Evolutionary conservation across 1,284 basidiomycete species (phyloP).

Genomic region (Rugosomyces carneus): DNA sequence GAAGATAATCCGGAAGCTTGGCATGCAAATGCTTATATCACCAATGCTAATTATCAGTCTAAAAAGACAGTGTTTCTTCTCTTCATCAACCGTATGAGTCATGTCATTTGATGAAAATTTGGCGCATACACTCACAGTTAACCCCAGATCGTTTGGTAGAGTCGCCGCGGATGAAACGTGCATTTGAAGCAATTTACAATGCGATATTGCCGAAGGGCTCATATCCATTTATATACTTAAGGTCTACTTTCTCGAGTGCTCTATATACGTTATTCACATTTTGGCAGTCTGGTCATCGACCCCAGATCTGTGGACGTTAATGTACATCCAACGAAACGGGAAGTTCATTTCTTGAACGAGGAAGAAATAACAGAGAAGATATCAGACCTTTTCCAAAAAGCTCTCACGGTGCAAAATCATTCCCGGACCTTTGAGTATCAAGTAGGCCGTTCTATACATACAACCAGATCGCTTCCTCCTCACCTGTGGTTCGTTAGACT

Average conservation of each 20-base stretch:
- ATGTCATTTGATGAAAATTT: not conserved
- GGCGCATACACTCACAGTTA: not conserved
- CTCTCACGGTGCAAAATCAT: conserved; percentile 60
- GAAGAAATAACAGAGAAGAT: conserved; percentile 83
- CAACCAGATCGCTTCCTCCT: not conserved
- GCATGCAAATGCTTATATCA: conserved; percentile 74
- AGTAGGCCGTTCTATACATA: conserved; percentile 34
- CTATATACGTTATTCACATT: conserved; percentile 6
- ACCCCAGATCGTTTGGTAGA: conserved; percentile 87
- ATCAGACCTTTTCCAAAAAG: conserved; percentile 65
- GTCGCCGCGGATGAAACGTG: conserved; percentile 80
- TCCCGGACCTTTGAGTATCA: conserved; percentile 82
- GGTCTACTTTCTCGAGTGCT: conserved; percentile 37
- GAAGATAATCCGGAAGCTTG: conserved; percentile 43
- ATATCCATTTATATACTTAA: conserved; percentile 89
- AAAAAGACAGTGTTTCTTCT: conserved; percentile 84
- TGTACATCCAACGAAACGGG: conserved; percentile 96
- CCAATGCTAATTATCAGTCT: conserved; percentile 84
- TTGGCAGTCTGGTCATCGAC: conserved; percentile 71
- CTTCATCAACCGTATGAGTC: conserved; percentile 90
- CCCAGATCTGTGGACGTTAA: conserved; percentile 93
- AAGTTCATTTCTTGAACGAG: conserved; percentile 94
- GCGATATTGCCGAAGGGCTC: conserved; percentile 88
- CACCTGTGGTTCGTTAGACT: conserved; percentile 39
- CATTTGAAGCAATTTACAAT: conserved; percentile 84